Percentiles rank a stretch among this genome's conserved stretches.
Conservation (phyloP, 805 yeast species). For the Saccharomycopsis selenospora region DNA sequence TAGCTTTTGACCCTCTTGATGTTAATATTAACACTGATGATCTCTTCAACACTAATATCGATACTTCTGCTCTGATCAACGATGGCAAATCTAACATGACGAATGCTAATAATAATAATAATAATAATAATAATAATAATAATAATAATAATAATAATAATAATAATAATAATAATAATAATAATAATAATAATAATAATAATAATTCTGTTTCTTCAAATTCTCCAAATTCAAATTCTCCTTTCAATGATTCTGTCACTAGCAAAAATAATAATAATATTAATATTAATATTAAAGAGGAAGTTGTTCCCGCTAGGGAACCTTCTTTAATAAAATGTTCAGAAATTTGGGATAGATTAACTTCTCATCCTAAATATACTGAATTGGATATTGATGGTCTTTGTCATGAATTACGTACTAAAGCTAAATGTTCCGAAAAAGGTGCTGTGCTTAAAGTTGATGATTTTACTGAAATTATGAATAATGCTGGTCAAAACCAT, state of each 20-base stretch:
- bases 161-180: slow-evolving; percentile 18
- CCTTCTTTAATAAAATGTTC: slow-evolving; percentile 63
- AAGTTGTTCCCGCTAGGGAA: slow-evolving; percentile 65
- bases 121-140: background rate
- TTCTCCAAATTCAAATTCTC: background rate
- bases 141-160: slow-evolving; percentile 10
- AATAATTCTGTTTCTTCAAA: background rate
- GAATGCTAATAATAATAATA: background rate
- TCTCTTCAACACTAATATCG: background rate
- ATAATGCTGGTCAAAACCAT: slow-evolving; percentile 8
- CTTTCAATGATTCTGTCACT: slow-evolving; percentile 15
- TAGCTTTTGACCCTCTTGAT: slow-evolving; percentile 48
- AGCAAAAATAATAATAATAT: slow-evolving; percentile 17
- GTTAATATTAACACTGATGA: slow-evolving; percentile 8
- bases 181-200: slow-evolving; percentile 14
- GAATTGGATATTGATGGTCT: slow-evolving; percentile 92
- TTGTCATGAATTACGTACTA: slow-evolving; percentile 79
- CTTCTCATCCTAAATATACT: slow-evolving; percentile 87
- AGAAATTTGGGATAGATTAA: slow-evolving; percentile 93
- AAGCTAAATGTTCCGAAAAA: slow-evolving; percentile 90
- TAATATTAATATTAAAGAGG: slow-evolving; percentile 28
- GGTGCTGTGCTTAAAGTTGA: slow-evolving; percentile 82
- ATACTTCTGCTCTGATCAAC: background rate
- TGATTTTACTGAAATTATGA: slow-evolving; percentile 60
- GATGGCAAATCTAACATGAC: background rate